Evolutionary conservation across 2,329 filamentous ascomycete species (phyloP), one percentile per base, ranked within the genome.

Genomic region (Emydomyces testavorans): DNA sequence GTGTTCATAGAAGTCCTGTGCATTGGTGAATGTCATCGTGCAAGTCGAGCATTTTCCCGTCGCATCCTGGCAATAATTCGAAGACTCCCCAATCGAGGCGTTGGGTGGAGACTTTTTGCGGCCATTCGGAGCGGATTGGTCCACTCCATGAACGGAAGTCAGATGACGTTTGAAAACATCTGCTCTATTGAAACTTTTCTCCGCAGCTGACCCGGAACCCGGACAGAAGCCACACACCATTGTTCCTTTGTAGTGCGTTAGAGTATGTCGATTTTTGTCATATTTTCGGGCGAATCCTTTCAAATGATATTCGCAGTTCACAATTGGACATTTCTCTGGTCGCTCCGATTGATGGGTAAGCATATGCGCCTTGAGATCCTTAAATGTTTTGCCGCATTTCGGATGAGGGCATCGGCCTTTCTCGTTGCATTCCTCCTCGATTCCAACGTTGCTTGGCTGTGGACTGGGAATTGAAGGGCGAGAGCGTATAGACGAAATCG

Each of bases 1-100:
- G 72, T 96, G 90, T 70, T 96, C 90, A 65, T 96, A 95, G 69
- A 95, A 95, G 61, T 95, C 90, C 66, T 96, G 90, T 2, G 90
- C 86, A 52, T 83, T 90, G 56, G 76, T 75, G 63, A 94, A 96
- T 6, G 79, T 85, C 35, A 80, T 77, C 11, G 85, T 86, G 66
- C 90, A 96, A 54, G 92, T 96, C 2, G 87, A 94, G 66, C 90
- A 96, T 64, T 83, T 87, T 54, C 88, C 89, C 43, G 84, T 84
- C 26, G 85, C 81, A 58, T 92, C 85, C 50, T 80, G 76, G 16
- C 83, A 76, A 60, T 86, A 86, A 46, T 78, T 79, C 4, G 79
- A 78, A 29, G 83, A 71, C 65, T 83, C 85, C 58, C 65, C 70
- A 23, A 66, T 64, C 55, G 71, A 71, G 37, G 55, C n/a, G n/a